Conservation (phyloP, 2,329 filamentous ascomycete genomes). For the Lachnellula cervina region DNA sequence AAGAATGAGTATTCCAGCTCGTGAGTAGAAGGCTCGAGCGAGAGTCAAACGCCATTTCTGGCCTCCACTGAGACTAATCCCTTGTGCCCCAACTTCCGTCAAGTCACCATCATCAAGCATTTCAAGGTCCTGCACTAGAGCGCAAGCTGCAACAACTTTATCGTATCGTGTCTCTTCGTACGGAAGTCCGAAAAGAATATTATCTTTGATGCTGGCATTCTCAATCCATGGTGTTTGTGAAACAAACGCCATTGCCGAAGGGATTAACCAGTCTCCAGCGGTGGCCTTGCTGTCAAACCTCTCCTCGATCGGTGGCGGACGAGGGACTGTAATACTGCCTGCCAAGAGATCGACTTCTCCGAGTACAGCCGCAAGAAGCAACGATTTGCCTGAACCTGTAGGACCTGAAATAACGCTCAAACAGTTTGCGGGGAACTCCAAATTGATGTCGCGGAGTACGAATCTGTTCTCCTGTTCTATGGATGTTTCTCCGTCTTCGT, state of each 20-base stretch:
- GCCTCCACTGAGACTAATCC: slow-evolving; percentile 75
- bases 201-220: slow-evolving; percentile 70
- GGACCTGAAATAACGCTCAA: slow-evolving; percentile 71
- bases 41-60: slow-evolving; percentile 78
- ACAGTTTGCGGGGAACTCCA: slow-evolving; percentile 62
- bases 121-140: slow-evolving; percentile 66
- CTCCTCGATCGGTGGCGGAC: slow-evolving; percentile 41
- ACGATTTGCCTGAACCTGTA: slow-evolving; percentile 72
- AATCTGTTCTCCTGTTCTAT: slow-evolving; percentile 48
- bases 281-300: slow-evolving; percentile 57
- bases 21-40: slow-evolving; percentile 71
- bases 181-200: slow-evolving; percentile 71
- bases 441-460: slow-evolving; percentile 56
- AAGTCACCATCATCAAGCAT: slow-evolving; percentile 70
- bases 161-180: slow-evolving; percentile 60
- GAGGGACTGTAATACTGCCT: slow-evolving; percentile 54
- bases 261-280: slow-evolving; percentile 58
- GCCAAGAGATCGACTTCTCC: slow-evolving; percentile 66
- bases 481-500: too few species aligned
- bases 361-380: slow-evolving; percentile 67
- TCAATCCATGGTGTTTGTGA: slow-evolving; percentile 80
- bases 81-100: slow-evolving; percentile 77
- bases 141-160: slow-evolving; percentile 65
- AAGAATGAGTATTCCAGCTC: slow-evolving; percentile 67
- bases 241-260: slow-evolving; percentile 65